Base-by-base conservation (phyloP, 345 rosid genomes). In the Camelina neglecta region DNA sequence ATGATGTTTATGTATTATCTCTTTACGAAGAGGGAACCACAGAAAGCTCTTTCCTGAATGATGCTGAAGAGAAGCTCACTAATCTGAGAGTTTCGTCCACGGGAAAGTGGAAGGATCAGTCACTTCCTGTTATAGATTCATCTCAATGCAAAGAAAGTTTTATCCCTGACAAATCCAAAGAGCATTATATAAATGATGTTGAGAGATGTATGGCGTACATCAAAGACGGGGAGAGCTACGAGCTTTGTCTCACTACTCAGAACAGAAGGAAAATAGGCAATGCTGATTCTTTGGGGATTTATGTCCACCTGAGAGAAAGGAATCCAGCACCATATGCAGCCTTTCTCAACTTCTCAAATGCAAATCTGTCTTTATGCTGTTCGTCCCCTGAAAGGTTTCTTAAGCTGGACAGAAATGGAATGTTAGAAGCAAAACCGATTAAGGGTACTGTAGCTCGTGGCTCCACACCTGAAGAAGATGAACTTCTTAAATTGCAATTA, bases 371-470 rank as follows among this genome's bases (percentile, higher is more conserved):
- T 69, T 68, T 92, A 47, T 95, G 99, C 81, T 89, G 90, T 62
- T 92, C 99, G 41, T 95, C 99, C 0, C 99, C 99, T 6, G 99
- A 95, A 78, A 86, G 97, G 79, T 95, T 95, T 86, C 85, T 95
- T 39, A 84, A 82, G 65, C 79, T 95, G 49, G 93, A 90, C 59
- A 83, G 88, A 77, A 80, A 89, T 51, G 92, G 91, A 51, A 41
- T 81, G 64, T 67, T 95, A 26, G 96, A 92, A 80, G 97, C 96
- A 56, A 92, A 88, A 72, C 99, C 99, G 35, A 92, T 95, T 41
- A 95, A 90, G 75, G 99, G 97, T 62, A 95, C 99, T 15, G 77
- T 89, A 47, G 88, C 97, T 68, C 93, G 97, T 72, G 97, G 97
- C 45, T 75, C 85, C 71, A 86, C 93, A 18, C 45, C 59, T 62